A percentile compares a stretch with the other conserved stretches of the same genome.
phyloP scores from a whole-genome alignment of 2,329 filamentous ascomycete species.

The Lanzia echinophila region DNA sequence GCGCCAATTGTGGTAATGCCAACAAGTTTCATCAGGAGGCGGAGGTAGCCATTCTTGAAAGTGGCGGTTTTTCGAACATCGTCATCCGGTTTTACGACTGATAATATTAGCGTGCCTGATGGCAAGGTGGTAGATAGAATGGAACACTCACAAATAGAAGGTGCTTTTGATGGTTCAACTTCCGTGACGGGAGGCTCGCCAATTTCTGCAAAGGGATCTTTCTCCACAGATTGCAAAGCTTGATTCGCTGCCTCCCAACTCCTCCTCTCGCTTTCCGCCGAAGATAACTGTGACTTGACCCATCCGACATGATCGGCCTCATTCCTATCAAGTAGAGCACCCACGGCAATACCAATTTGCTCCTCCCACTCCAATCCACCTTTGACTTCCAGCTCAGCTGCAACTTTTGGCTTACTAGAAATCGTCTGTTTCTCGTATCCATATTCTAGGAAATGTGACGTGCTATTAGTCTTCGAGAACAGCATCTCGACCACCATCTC shows the following conservation, averaged over 20 bases:
- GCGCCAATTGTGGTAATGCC: slow-evolving; percentile 56
- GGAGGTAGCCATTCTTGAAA: slow-evolving; percentile 83
- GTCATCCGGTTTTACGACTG: slow-evolving; percentile 44
- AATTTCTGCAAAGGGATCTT: slow-evolving; percentile 32
- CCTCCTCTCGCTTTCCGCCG: slow-evolving; percentile 65
- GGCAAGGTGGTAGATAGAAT: not conserved
- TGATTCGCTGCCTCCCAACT: slow-evolving; percentile 70
- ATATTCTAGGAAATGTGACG: slow-evolving; percentile 81
- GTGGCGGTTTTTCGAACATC: slow-evolving; percentile 64
- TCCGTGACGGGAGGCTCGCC: slow-evolving; percentile 28
- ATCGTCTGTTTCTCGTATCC: slow-evolving; percentile 77
- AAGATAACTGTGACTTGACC: slow-evolving; percentile 65
- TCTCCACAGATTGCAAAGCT: slow-evolving; percentile 44
- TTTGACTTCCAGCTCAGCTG: slow-evolving; percentile 78
- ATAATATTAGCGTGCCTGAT: slow-evolving; percentile 17
- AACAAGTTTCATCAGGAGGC: slow-evolving; percentile 72
- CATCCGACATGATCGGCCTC: slow-evolving; percentile 72
- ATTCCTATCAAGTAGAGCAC: slow-evolving; percentile 72
- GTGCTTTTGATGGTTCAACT: slow-evolving; percentile 34
- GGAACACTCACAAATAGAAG: slow-evolving; percentile 47
- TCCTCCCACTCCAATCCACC: slow-evolving; percentile 57
- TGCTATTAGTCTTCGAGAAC: slow-evolving; percentile 84
- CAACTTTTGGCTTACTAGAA: slow-evolving; percentile 58
- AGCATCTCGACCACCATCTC: slow-evolving; percentile 86
- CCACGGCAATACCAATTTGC: slow-evolving; percentile 70